These are phyloP conservation scores for Mrakia hoshinonis DNA, from an alignment of 768 basidiomycete genomes.

Conservation along the genomic window DNA sequence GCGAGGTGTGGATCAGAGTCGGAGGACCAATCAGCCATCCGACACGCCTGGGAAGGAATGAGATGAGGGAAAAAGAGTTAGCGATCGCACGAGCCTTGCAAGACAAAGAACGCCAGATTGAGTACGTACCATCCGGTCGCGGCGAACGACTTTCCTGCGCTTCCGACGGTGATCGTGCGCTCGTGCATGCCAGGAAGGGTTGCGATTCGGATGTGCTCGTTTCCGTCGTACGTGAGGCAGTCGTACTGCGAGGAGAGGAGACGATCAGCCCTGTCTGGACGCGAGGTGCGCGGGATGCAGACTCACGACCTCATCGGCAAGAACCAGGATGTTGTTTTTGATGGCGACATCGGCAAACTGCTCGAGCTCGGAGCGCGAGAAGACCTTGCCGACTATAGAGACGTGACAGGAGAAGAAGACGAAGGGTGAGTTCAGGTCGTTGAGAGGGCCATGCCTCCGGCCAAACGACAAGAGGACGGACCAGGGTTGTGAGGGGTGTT, in stretches of 20 bases:
- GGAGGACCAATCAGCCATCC: constrained; percentile 90
- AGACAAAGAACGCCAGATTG: no score
- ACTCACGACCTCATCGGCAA: constrained; percentile 93
- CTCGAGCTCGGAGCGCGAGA: constrained; percentile 70
- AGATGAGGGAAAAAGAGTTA: constrained; percentile 29
- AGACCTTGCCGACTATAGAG: constrained; percentile 99
- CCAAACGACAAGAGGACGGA: no score
- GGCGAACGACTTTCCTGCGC: constrained; percentile 94
- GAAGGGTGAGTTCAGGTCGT: no score
- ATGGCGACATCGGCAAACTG: constrained; percentile 77
- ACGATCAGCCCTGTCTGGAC: not conserved
- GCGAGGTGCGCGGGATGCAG: not conserved
- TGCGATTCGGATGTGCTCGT: constrained; percentile 85
- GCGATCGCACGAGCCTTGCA: no score
- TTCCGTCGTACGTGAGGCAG: constrained; percentile 75
- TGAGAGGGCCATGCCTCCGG: no score
- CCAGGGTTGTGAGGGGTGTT: constrained; percentile 78
- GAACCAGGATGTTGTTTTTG: constrained; percentile 83
- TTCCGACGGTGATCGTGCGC: constrained; percentile 87
- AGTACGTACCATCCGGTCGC: constrained; percentile 97
- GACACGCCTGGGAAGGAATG: not conserved
- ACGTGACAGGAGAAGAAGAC: no score
- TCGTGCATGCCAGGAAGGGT: constrained; percentile 98
- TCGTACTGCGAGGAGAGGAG: constrained; percentile 61
- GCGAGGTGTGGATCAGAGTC: constrained; percentile 71